These are phyloP conservation scores for Sanghuangporus sanghuang DNA, from an alignment of 1,284 basidiomycete species.

Conservation along the genomic window DNA sequence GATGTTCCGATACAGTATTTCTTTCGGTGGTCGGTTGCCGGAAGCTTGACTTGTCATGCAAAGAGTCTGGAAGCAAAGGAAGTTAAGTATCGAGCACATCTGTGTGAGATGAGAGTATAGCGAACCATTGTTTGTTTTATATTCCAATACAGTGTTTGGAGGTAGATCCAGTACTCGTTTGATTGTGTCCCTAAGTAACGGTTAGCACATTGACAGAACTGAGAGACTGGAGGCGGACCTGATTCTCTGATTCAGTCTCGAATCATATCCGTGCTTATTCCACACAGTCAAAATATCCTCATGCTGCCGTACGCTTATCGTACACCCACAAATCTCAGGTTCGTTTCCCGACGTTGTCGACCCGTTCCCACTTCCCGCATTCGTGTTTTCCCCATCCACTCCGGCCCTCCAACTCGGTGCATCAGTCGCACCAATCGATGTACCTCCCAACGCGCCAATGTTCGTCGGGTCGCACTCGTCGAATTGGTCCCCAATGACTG, in stretches of 20 bases:
- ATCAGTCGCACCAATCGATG: neutral
- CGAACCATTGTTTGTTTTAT: conserved; percentile 80
- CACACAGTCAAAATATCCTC: conserved; percentile 81
- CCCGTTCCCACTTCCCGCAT: neutral
- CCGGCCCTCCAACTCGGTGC: conserved; percentile 9
- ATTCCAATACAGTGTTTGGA: conserved; percentile 72
- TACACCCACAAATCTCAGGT: conserved; percentile 80
- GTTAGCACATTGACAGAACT: neutral
- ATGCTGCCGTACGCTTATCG: conserved; percentile 76
- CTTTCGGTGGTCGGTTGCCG: conserved; percentile 31
- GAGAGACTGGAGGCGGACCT: conserved; percentile 41
- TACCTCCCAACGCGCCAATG: conserved; percentile 4
- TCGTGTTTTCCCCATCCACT: conserved; percentile 17
- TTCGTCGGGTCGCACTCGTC: conserved; percentile 44
- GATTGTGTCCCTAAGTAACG: conserved; percentile 57
- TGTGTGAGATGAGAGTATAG: neutral
- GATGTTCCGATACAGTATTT: neutral
- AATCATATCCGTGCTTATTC: conserved; percentile 68
- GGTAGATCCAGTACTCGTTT: conserved; percentile 63
- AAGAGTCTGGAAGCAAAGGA: conserved; percentile 51
- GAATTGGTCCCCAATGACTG: conserved; percentile 76
- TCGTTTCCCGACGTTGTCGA: conserved; percentile 2
- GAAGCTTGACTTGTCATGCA: conserved; percentile 81
- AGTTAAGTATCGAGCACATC: neutral
- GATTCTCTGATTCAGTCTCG: conserved; percentile 65